These are phyloP conservation scores for Funneliformis mosseae DNA, from an alignment of 192 early-diverging fungal species.

Conservation along the genomic window DNA sequence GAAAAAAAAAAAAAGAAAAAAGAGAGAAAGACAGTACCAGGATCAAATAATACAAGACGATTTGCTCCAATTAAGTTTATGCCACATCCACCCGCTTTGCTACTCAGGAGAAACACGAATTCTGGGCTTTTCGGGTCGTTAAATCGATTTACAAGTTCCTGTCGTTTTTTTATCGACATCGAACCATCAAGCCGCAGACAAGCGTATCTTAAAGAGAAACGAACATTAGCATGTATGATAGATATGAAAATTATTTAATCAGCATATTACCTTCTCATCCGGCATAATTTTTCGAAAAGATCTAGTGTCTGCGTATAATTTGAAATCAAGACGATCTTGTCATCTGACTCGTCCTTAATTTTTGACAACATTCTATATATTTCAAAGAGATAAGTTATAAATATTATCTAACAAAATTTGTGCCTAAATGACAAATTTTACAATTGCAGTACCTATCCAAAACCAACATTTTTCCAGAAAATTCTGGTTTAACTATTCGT, in stretches of 20 bases:
- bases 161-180: constrained; percentile 89
- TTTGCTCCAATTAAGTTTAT: constrained; percentile 99
- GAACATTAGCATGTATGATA: neutral
- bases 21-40: constrained; percentile 43
- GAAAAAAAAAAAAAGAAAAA: neutral
- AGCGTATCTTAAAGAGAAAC: constrained; percentile 54
- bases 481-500: constrained; percentile 54
- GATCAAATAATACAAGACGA: constrained; percentile 92
- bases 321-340: constrained; percentile 98
- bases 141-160: constrained; percentile 94
- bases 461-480: constrained; percentile 91
- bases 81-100: constrained; percentile 98
- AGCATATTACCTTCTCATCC: constrained; percentile 60
- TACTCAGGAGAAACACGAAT: constrained; percentile 95
- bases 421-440: neutral
- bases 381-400: neutral
- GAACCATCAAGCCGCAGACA: constrained; percentile 88
- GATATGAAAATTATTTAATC: neutral
- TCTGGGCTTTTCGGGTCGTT: constrained; percentile 86
- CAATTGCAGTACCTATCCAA: constrained; percentile 54
- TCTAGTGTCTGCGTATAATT: constrained; percentile 99
- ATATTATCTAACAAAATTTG: constrained; percentile 40
- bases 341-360: constrained; percentile 69
- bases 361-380: constrained; percentile 65
- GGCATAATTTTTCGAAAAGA: constrained; percentile 89